These are phyloP conservation scores for Boletus speciosus DNA, from an alignment of 768 basidiomycete genomes.

Conservation along the genomic window DNA sequence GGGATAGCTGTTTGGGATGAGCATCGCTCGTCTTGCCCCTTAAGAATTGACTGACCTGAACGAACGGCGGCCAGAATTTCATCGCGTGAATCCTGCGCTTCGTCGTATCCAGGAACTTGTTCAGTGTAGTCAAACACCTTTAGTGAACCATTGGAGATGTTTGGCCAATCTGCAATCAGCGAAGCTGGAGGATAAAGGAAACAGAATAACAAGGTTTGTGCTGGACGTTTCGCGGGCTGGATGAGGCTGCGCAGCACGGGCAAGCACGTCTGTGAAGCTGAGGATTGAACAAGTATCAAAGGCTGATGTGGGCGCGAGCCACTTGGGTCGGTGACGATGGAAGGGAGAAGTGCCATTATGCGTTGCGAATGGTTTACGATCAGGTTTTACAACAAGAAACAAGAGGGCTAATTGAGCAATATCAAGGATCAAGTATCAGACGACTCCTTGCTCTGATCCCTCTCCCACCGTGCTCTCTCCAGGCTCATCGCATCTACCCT, in stretches of 20 bases:
- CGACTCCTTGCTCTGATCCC: conserved; percentile 13
- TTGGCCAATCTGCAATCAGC: conserved; percentile 34
- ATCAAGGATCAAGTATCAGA: conserved; percentile 6
- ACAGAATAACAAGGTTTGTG: conserved; percentile 48
- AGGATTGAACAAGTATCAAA: conserved; percentile 57
- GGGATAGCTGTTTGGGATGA: conserved; percentile 33
- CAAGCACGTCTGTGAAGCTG: conserved; percentile 52
- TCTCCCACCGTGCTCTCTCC: conserved; percentile 46
- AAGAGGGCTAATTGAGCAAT: not conserved
- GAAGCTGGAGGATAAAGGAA: conserved; percentile 53
- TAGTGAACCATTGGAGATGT: conserved; percentile 21
- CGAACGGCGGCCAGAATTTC: conserved; percentile 42
- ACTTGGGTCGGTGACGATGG: conserved; percentile 26
- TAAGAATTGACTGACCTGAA: conserved; percentile 28
- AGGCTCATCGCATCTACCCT: conserved; percentile 43
- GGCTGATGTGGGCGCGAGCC: conserved; percentile 34
- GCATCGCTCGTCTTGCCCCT: not conserved
- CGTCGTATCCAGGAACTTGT: conserved; percentile 52
- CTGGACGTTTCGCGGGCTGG: conserved; percentile 19
- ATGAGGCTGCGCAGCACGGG: conserved; percentile 52
- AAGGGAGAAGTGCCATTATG: conserved; percentile 28
- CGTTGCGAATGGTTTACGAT: not conserved
- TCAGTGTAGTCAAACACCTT: conserved; percentile 48
- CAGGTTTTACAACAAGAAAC: not conserved
- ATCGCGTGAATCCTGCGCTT: conserved; percentile 33